Base-by-base conservation (phyloP, 163 green algal genomes). In the Chlorella variabilis region DNA sequence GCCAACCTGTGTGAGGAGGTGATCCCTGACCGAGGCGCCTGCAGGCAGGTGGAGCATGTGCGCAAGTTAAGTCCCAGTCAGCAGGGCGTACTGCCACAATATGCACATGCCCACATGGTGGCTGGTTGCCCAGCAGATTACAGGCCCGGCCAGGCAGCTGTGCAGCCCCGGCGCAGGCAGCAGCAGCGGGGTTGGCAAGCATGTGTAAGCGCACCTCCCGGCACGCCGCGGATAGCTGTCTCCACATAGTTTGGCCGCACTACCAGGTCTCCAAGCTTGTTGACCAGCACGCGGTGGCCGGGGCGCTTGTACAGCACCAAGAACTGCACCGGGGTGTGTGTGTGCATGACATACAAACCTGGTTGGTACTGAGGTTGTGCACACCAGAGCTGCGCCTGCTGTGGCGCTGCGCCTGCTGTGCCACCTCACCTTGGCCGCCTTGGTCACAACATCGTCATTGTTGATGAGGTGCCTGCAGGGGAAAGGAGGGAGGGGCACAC, bases 271-370 rank as follows among this genome's bases (percentile, higher is more conserved):
- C 87, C 87, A 21, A 81, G 63, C 13, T 31, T 41, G 76, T 89
- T 91, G 58, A 91, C 61, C 33, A 91, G 76, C 71, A 86, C 84
- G 0, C 87, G 78, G 27, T 86, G 77, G 1, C 87, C 87, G 23
- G n/a, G n/a, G n/a, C 21, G 17, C 56, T 34, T 65, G 56, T 31
- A 65, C 6, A 65, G 56, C 18, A 11, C 25, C 21, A 9, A 65
- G 56, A n/a, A 31, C 56, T 25, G 17, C 13, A 17, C 48, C 13
- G 48, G 13, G 48, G 13, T 13, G 48, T 13, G 48, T 17, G 48
- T 13, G 48, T 17, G 48, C 48, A 56, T 17, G 13, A 56, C 13
- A 56, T 42, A 34, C 33, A 67, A 34, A 2, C n/a, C n/a, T n/a
- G n/a, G n/a, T n/a, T n/a, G n/a, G n/a, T n/a, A n/a, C n/a, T n/a